A percentile compares a stretch with the other conserved stretches of the same genome.
phyloP scores from a whole-genome alignment of 2,329 filamentous ascomycete genomes.

The Colletotrichum scovillei region DNA sequence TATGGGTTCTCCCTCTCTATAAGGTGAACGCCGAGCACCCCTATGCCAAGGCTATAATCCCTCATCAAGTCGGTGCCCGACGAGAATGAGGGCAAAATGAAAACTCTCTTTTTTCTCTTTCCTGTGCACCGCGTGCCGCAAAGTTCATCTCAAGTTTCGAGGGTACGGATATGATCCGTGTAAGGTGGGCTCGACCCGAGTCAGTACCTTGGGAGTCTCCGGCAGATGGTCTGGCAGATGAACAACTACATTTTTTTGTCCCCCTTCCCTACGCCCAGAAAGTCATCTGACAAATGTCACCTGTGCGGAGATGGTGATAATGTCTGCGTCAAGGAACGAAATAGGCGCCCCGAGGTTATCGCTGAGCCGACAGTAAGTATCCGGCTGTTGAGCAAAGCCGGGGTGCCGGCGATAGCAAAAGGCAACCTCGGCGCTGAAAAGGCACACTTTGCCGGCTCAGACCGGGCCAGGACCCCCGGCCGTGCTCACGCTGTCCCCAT shows the following conservation, averaged over 20 bases:
- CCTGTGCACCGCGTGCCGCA: not conserved
- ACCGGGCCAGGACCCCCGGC: slow-evolving; percentile 22
- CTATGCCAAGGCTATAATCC: not conserved
- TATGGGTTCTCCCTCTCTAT: not conserved
- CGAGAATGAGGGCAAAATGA: not conserved
- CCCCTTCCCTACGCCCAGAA: not conserved
- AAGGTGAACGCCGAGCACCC: too few species aligned
- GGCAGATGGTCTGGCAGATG: slow-evolving; percentile 6
- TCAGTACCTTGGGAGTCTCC: slow-evolving; percentile 16
- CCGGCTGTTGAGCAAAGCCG: not conserved
- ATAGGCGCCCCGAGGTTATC: too few species aligned
- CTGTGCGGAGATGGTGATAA: too few species aligned
- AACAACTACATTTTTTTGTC: not conserved
- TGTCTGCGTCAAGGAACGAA: too few species aligned
- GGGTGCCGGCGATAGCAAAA: not conserved
- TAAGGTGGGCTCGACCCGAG: not conserved
- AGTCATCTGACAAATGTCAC: not conserved
- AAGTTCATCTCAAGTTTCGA: slow-evolving; percentile 27
- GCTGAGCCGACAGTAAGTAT: not conserved
- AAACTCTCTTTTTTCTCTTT: not conserved
- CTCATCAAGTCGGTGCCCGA: not conserved
- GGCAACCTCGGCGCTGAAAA: not conserved
- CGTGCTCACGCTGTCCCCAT: not conserved
- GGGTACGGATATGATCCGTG: not conserved
- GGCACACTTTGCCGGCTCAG: not conserved